Percentiles rank a stretch among this genome's conserved stretches.
Evolutionary conservation across 768 basidiomycete species (phyloP).

Genomic region (Polyporus arcularius): DNA sequence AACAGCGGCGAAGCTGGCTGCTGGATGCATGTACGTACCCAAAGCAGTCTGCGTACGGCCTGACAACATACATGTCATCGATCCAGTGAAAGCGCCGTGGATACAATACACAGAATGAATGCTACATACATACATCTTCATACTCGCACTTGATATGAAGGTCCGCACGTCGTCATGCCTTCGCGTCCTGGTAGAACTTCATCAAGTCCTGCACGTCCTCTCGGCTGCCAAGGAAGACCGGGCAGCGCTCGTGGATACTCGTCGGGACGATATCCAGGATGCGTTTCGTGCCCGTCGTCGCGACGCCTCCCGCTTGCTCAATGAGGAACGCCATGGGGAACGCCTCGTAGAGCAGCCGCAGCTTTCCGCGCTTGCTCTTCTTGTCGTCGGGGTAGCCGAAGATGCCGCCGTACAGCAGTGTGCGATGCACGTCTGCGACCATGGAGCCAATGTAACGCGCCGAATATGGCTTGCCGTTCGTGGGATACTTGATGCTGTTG

Average conservation of each 20-base stretch:
- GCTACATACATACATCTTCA: conserved; percentile 1
- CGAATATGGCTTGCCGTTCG: conserved; percentile 82
- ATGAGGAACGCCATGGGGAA: conserved; percentile 97
- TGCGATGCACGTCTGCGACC: conserved; percentile 98
- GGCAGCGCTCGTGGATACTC: conserved; percentile 86
- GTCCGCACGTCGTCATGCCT: conserved; percentile 7
- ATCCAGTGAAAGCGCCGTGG: too few species aligned
- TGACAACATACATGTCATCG: too few species aligned
- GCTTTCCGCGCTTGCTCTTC: conserved; percentile 95
- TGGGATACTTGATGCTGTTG: conserved; percentile 89
- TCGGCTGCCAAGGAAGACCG: conserved; percentile 90
- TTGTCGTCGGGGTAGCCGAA: conserved; percentile 98
- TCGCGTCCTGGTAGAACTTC: conserved; percentile 70
- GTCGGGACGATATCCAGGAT: conserved; percentile 91
- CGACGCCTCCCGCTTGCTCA: conserved; percentile 96
- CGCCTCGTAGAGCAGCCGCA: conserved; percentile 93
- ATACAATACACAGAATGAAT: background rate
- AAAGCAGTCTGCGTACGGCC: too few species aligned
- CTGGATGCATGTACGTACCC: too few species aligned
- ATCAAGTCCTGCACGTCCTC: conserved; percentile 92
- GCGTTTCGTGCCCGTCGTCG: conserved; percentile 92
- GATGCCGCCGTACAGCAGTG: conserved; percentile 95
- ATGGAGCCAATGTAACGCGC: conserved; percentile 96
- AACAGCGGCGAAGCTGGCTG: too few species aligned
- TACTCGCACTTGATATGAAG: background rate